A percentile compares a stretch with the other conserved stretches of the same genome.
Evolutionary conservation across 2,329 filamentous ascomycete species (phyloP).

Genomic region (Hypoxylon sp.): DNA sequence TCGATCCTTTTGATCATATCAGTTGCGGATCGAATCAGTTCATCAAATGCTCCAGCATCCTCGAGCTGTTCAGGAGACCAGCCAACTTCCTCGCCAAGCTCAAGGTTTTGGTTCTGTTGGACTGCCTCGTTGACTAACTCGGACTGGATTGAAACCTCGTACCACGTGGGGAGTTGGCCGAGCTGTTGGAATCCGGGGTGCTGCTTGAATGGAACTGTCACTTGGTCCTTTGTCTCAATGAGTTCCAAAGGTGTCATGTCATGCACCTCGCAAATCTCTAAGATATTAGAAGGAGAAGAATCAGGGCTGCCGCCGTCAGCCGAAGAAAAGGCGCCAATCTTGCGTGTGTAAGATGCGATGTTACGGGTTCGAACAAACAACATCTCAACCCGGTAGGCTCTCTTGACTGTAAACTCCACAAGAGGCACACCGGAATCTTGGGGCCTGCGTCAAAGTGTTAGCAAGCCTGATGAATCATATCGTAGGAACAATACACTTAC

Average conservation of each 20-base stretch:
- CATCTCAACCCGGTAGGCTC: constrained; percentile 42
- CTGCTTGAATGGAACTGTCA: constrained; percentile 27
- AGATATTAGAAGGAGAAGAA: constrained; percentile 18
- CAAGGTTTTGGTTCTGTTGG: constrained; percentile 48
- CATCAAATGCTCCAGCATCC: constrained; percentile 43
- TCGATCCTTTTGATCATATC: constrained; percentile 51
- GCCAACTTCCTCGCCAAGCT: constrained; percentile 47
- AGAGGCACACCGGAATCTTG: constrained; percentile 38
- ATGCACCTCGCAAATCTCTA: constrained; percentile 52
- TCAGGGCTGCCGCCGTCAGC: background rate
- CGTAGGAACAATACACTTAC: constrained; percentile 44
- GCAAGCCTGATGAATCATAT: background rate
- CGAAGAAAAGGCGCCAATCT: background rate
- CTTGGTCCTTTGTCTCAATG: constrained; percentile 2
- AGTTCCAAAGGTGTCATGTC: constrained; percentile 43
- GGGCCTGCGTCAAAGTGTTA: constrained; percentile 38
- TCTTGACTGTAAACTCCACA: constrained; percentile 47
- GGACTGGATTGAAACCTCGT: constrained; percentile 50
- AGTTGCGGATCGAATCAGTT: constrained; percentile 45
- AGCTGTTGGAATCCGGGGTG: constrained; percentile 13
- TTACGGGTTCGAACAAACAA: constrained; percentile 48
- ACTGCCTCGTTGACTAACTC: constrained; percentile 44
- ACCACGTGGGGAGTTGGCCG: constrained; percentile 45
- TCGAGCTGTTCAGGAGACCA: constrained; percentile 48
- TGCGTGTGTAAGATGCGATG: constrained; percentile 41